Base-by-base conservation (phyloP, 139 green algal species). In the Limnomonas spitsbergensis region DNA sequence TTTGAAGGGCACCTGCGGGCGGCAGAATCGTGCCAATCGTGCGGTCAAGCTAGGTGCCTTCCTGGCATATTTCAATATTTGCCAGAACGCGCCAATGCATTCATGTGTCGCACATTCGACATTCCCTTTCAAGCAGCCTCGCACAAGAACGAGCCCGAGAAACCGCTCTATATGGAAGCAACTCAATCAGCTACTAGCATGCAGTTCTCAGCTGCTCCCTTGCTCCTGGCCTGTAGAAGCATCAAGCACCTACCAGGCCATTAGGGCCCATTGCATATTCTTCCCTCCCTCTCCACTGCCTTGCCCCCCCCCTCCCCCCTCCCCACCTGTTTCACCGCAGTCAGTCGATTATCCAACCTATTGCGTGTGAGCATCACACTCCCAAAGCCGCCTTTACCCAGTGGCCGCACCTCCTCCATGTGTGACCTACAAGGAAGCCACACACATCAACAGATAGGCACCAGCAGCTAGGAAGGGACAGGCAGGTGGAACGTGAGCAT, bases 321-420 rank as follows among this genome's bases (percentile, higher is more conserved):
- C 31, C 70, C 34, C 39, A 79, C 53, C 74, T 73, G 24, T 32
- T 72, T 79, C 24, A 79, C 35, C 4, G 80, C 80, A 37, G 67
- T 79, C 26, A 85, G 31, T 20, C 76, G 69, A 1, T 40, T 38
- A 53, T 85, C 80, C 34, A 85, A 70, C 4, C 80, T 75, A 37
- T 61, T 81, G 40, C 76, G 80, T 1, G 71, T 69, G n/a, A 79
- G 68, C 36, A 68, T 47, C 27, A 85, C 80, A 54, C 6, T 76
- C 0, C 80, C 80, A 69, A 85, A 85, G 40, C 80, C 80, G n/a
- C 80, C 80, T 40, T 79, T 79, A 42, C 80, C 80, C 36, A 85
- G n/a, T 1, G 29, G 52, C 6, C 69, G 26, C 32, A 81, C 32
- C 38, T 74, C 40, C 38, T 84, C 80, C 38, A 84, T 2, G 0